phyloP scores from a whole-genome alignment of 106 monocot genomes.

The Triglochin maritima region DNA sequence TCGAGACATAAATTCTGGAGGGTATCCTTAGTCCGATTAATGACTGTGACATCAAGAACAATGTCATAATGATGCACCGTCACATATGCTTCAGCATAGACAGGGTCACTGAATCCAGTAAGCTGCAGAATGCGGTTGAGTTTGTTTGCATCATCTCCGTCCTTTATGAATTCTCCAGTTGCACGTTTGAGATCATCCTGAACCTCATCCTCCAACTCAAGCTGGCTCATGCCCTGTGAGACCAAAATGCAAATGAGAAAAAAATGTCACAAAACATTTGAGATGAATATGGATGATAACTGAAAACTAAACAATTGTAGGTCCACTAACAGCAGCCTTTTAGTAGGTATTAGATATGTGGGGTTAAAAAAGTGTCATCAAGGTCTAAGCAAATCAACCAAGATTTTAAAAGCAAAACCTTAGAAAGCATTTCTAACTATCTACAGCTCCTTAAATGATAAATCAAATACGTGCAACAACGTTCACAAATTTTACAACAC shows the following conservation, averaged over 20 bases:
- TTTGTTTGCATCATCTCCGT: conserved; percentile 71
- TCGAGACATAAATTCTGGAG: conserved; percentile 90
- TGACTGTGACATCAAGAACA: conserved; percentile 88
- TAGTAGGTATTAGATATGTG: no score
- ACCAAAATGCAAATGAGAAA: neutral
- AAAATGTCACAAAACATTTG: neutral
- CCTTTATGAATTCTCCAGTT: conserved; percentile 83
- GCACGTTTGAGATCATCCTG: conserved; percentile 91
- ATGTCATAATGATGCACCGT: conserved; percentile 95
- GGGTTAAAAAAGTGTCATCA: no score
- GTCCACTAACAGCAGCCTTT: no score
- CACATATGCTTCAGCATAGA: conserved; percentile 91
- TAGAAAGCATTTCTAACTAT: no score
- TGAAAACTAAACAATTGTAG: no score
- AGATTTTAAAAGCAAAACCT: no score
- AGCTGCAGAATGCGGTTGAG: conserved; percentile 83
- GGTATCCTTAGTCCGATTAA: conserved; percentile 80
- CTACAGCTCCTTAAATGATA: no score
- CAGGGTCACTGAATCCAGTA: conserved; percentile 87
- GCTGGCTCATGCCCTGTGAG: conserved; percentile 78
- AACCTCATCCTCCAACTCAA: conserved; percentile 89
- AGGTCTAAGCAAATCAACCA: no score
- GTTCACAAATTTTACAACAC: no score
- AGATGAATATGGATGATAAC: neutral
- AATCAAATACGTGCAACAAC: no score